Base-by-base conservation (phyloP, 345 rosid species). In the Chamaenerion angustifolium region DNA sequence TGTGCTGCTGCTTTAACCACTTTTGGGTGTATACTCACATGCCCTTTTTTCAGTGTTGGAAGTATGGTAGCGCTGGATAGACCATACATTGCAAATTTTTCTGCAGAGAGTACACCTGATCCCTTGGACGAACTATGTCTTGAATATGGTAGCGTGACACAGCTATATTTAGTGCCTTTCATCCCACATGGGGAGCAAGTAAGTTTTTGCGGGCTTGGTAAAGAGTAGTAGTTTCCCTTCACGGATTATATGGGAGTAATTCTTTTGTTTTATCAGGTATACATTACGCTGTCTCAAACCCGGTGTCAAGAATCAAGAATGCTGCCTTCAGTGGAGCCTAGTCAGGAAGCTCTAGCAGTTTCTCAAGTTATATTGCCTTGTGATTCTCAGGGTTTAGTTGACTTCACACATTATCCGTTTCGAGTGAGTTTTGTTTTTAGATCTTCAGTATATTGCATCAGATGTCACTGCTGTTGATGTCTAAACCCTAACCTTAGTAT, bases 141-240 rank as follows among this genome's bases (percentile, higher is more conserved):
- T 62, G 98, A 92, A 73, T 92, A 82, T 72, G 98, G 96, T 31
- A 83, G 89, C 49, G 94, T 92, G 51, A 92, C 98, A 52, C 95
- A 92, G 57, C 69, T 82, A 46, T 92, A 75, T 65, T 63, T 84
- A 52, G 89, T 76, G 63, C 98, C 98, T 53, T 72, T 74, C 60
- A 60, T 76, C 66, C 79, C 78, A 54, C 89, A 80, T 0, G 95
- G 80, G 65, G 96, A 87, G 65, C 92, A 71, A 57, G 96, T 82
- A 68, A 48, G 78, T 57, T 31, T 31, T 31, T 43, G 5, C 40
- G 11, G 27, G 45, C 45, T 41, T 42, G 17, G 16, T n/a, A 0
- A 8, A 17, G 21, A 3, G 15, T 0, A 21, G 50, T 18, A 16
- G 45, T 37, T 23, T 12, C 51, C 12, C 21, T 13, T 8, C 13